phyloP scores from a whole-genome alignment of 768 basidiomycete genomes.

The Butyriboletus loyo region DNA sequence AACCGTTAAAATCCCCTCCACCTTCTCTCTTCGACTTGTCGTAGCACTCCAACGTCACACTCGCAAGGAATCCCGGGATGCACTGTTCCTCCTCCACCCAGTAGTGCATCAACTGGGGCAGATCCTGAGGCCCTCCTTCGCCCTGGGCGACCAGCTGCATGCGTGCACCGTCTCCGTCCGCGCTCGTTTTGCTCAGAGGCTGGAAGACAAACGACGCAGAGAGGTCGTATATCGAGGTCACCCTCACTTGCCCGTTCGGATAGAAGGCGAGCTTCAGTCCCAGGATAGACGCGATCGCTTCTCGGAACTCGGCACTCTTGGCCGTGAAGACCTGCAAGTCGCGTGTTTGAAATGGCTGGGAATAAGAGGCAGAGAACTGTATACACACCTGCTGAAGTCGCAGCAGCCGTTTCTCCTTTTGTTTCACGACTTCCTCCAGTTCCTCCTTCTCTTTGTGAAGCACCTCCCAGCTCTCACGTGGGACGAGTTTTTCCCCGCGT shows the following conservation, averaged over 20 bases:
- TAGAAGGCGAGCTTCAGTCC: conserved; percentile 92
- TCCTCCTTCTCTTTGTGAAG: conserved; percentile 66
- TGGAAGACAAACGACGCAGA: conserved; percentile 86
- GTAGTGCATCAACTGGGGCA: conserved; percentile 73
- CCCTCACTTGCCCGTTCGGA: conserved; percentile 83
- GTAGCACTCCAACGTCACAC: conserved; percentile 84
- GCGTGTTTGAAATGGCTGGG: too few relatives aligned
- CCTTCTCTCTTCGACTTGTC: conserved; percentile 60
- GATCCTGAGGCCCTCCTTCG: conserved; percentile 69
- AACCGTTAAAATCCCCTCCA: background rate
- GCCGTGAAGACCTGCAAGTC: conserved; percentile 67
- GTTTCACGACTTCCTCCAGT: conserved; percentile 58
- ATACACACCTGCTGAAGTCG: conserved; percentile 77
- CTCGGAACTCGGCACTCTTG: conserved; percentile 88
- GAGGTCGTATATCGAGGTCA: conserved; percentile 89
- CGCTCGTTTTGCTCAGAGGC: conserved; percentile 42
- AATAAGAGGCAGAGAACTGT: background rate
- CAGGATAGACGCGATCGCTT: conserved; percentile 84
- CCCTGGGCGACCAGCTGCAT: conserved; percentile 77
- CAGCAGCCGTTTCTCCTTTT: conserved; percentile 79
- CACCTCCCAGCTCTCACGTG: conserved; percentile 77
- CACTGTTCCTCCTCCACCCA: conserved; percentile 87
- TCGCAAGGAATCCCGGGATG: conserved; percentile 86
- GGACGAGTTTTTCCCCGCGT: conserved; percentile 46
- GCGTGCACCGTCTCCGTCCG: conserved; percentile 40